Base-by-base conservation (phyloP, 495 filamentous ascomycete species). In the Tuber microsphaerosporum region DNA sequence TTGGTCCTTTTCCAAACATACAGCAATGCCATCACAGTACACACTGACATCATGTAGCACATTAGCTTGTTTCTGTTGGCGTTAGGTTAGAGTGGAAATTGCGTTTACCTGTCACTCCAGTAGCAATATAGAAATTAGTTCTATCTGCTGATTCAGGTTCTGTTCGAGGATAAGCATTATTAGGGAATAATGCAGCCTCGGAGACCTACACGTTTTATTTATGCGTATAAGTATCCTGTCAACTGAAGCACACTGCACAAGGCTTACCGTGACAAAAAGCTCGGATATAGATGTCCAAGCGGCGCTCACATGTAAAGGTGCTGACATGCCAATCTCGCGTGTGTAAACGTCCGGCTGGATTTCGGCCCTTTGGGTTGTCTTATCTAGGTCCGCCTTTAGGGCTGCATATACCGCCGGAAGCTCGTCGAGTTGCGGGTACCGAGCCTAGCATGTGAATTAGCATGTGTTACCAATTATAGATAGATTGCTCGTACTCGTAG, bases 291-390 rank as follows among this genome's bases (percentile, higher is more conserved):
- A 93, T 72, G 86, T 89, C 95, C 95, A 98, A 9, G 90, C 95
- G 56, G 92, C 92, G 83, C 93, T 97, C 45, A 97, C 96, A 86
- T 99, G 95, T 73, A 97, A 84, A 12, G 95, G 95, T 19, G 94
- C 89, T 73, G 90, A 89, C 88, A 97, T 97, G 79, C 90, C 90
- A 78, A 96, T 84, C 68, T 88, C 86, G 42, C 89, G 88, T 0
- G 95, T 97, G 82, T 97, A 98, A 75, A 93, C 90, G 82, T 99
- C 95, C 6, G 95, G 95, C 84, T 99, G 95, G 76, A 90, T 84
- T 84, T 98, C 94, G 48, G 91, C 91, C 71, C 94, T 88, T 85
- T 99, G 95, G 22, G 92, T 97, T 2, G 94, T 96, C 81, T 95
- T 95, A 83, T 99, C 95, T 71, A 90, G 87, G 83, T 99, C 95